Conservation (phyloP, 768 basidiomycete species). For the Xerocomus spinulosus region DNA sequence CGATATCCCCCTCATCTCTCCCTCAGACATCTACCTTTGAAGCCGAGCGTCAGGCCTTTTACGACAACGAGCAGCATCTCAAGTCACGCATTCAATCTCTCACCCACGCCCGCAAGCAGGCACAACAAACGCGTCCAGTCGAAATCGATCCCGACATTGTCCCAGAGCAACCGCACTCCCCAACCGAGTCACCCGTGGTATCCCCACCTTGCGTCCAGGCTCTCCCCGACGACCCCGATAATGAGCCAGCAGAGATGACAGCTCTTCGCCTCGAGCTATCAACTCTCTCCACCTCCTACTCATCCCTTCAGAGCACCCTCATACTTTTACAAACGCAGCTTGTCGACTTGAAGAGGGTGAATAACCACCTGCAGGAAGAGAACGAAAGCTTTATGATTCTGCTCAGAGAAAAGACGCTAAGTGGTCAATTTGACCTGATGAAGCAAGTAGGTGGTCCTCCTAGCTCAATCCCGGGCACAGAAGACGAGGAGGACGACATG, state of each 20-base stretch:
- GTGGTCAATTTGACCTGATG: constrained; percentile 78
- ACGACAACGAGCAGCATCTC: constrained; percentile 91
- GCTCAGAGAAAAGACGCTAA: constrained; percentile 84
- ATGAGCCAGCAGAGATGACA: constrained; percentile 85
- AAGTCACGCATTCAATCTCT: constrained; percentile 86
- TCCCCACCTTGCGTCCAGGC: constrained; percentile 38
- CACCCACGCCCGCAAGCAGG: constrained; percentile 57
- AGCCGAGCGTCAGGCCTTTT: constrained; percentile 87
- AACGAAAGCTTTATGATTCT: constrained; percentile 97
- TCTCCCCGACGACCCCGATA: constrained; percentile 53
- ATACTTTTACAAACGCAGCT: constrained; percentile 82
- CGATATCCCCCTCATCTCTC: constrained; percentile 9
- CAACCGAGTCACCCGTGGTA: constrained; percentile 20
- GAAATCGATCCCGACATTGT: constrained; percentile 40
- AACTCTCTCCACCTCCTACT: constrained; percentile 80
- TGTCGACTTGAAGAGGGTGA: constrained; percentile 82
- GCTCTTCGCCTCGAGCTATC: constrained; percentile 78
- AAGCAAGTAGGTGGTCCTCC: constrained; percentile 55
- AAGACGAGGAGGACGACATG: constrained; percentile 29
- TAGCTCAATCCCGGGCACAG: constrained; percentile 38
- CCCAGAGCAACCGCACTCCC: constrained; percentile 32
- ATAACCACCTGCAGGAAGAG: constrained; percentile 86
- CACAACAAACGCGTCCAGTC: constrained; percentile 34
- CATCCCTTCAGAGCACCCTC: constrained; percentile 78
- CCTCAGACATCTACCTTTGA: constrained; percentile 80